phyloP scores from a whole-genome alignment of 73 alveolate genomes.

The Symbiodinium natans region DNA sequence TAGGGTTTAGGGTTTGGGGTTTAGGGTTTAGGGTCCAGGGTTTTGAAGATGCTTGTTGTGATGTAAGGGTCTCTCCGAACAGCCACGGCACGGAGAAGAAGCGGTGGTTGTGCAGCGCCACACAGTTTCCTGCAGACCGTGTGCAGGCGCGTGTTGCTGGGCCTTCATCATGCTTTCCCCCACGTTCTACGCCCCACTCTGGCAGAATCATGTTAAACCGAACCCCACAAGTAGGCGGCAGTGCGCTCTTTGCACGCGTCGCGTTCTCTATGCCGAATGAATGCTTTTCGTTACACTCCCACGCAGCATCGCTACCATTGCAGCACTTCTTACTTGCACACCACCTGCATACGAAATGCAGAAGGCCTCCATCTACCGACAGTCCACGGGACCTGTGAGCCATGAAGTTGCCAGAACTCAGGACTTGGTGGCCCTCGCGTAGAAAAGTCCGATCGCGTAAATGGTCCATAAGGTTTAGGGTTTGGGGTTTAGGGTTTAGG shows the following conservation, averaged over 20 bases:
- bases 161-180: background rate
- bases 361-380: no score
- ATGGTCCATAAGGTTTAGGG: no score
- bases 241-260: background rate
- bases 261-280: background rate
- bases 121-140: slow-evolving; percentile 62
- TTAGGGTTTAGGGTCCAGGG: no score
- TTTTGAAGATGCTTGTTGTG: no score
- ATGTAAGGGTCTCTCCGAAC: no score
- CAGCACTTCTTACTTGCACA: background rate
- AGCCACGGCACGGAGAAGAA: slow-evolving; percentile 33
- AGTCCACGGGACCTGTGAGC: no score
- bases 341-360: no score
- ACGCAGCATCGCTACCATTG: background rate
- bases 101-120: slow-evolving; percentile 87
- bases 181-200: background rate
- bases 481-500: no score
- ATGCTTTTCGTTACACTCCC: background rate
- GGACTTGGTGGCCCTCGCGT: no score
- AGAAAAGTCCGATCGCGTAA: no score
- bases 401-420: no score
- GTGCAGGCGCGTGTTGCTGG: background rate
- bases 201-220: background rate
- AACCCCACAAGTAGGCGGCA: background rate
- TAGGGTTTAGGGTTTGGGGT: no score